Base-by-base conservation (phyloP, 177 flowering plant genomes). In the Tripterygium wilfordii region DNA sequence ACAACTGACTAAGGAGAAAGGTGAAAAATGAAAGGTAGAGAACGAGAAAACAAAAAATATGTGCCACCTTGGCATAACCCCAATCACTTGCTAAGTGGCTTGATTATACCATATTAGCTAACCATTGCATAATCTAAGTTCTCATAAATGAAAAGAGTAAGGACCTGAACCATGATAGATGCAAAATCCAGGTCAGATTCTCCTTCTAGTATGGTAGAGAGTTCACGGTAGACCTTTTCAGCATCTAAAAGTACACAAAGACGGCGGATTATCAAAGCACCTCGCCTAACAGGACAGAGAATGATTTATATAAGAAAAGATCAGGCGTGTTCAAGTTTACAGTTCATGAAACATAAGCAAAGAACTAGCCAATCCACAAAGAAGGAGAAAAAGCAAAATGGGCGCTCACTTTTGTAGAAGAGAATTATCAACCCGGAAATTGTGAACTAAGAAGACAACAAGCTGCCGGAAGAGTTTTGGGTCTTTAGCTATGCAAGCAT, bases 401-500 rank as follows among this genome's bases (percentile, higher is more conserved):
- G 35, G 20, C 50, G 58, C 88, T 78, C 72, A 92, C 98, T 75
- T 92, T 72, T 92, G 91, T 46, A 92, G 72, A 64, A 89, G 95
- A 45, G 84, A 74, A 48, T 69, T 75, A 61, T 86, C 84, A 40
- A 60, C 54, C 58, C 71, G 83, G 61, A 92, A 92, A 24, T 77
- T 82, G 26, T 80, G 84, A 46, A 86, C 77, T 31, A 92, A 67
- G 66, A 67, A 76, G 54, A 78, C 80, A 55, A 86, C 65, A 58
- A 92, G 97, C 47, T 82, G 85, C 45, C 68, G 78, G 46, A 92
- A 92, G 51, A 86, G 85, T 26, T 65, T 60, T 10, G 57, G 76
- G 65, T 92, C 98, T 69, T 72, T 60, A 20, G 97, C 98, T 51
- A 92, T 89, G 64, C 96, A 75, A 48, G 98, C 97, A 79, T 89